A percentile compares a stretch with the other conserved stretches of the same genome.
phyloP scores from a whole-genome alignment of 2,329 filamentous ascomycete species.

The Microdochium trichocladiopsis region DNA sequence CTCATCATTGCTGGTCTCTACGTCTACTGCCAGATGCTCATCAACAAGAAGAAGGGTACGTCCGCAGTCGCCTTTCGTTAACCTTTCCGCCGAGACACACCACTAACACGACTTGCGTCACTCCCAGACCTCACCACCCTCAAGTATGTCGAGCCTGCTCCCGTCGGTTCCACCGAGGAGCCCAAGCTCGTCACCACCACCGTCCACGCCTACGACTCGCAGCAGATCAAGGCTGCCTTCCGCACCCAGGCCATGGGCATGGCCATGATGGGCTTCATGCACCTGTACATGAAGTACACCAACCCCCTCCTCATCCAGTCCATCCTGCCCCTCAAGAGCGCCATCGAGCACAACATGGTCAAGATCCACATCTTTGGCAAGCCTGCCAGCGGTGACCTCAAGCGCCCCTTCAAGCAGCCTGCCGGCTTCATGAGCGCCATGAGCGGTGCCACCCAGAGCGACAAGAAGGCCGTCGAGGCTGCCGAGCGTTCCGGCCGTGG shows the following conservation, averaged over 20 bases:
- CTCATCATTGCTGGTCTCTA: constrained; percentile 80
- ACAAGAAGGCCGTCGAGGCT: constrained; percentile 81
- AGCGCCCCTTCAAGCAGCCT: constrained; percentile 87
- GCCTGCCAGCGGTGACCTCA: constrained; percentile 81
- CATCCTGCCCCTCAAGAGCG: constrained; percentile 95
- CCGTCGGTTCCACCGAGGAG: constrained; percentile 90
- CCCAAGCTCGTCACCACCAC: constrained; percentile 96
- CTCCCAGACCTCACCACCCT: constrained; percentile 82
- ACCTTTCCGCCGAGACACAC: not conserved
- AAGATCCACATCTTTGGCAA: constrained; percentile 92
- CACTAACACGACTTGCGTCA: not conserved
- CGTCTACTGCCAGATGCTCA: constrained; percentile 74
- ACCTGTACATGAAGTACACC: constrained; percentile 99
- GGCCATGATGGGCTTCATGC: constrained; percentile 98
- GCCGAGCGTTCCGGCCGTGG: constrained; percentile 69
- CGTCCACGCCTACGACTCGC: constrained; percentile 86
- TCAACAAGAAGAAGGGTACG: constrained; percentile 96
- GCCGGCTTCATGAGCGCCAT: constrained; percentile 78
- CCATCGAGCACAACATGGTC: constrained; percentile 89
- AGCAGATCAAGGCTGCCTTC: constrained; percentile 78
- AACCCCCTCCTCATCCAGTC: constrained; percentile 98
- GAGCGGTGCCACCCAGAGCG: constrained; percentile 72
- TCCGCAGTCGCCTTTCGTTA: constrained; percentile 4
- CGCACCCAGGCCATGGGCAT: constrained; percentile 93
- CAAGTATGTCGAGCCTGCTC: constrained; percentile 95